Conservation (phyloP, 306 rosid species). For the Spatholobus suberectus region DNA sequence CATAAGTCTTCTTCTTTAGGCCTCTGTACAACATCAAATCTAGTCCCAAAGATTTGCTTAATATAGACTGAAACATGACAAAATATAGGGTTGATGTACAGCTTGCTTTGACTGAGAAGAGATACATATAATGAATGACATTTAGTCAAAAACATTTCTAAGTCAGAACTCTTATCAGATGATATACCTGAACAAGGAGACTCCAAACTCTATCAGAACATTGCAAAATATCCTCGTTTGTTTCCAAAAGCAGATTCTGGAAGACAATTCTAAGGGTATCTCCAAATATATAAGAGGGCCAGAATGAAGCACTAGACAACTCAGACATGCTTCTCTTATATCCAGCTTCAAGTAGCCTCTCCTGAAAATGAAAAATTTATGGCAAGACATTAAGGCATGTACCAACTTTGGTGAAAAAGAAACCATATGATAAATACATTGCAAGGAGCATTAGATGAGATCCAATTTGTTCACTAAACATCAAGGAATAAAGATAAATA, state of each 20-base stretch:
- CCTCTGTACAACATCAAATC: not conserved
- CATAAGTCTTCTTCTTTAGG: not conserved
- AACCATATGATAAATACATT: not conserved
- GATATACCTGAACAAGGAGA: constrained; percentile 87
- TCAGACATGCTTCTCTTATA: constrained; percentile 66
- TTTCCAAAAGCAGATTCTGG: constrained; percentile 91
- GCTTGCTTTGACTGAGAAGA: constrained; percentile 3
- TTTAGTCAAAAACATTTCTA: constrained; percentile 1
- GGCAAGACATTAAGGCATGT: not conserved
- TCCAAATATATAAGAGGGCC: constrained; percentile 92
- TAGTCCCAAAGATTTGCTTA: not conserved
- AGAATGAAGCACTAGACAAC: constrained; percentile 62
- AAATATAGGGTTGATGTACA: constrained; percentile 1
- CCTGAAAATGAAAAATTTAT: constrained; percentile 62
- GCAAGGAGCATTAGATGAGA: not conserved
- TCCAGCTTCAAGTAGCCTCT: constrained; percentile 96
- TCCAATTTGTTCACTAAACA: constrained; percentile 9
- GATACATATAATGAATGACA: constrained; percentile 4
- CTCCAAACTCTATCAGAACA: constrained; percentile 98
- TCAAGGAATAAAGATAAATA: constrained; percentile 41
- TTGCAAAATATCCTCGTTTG: constrained; percentile 83
- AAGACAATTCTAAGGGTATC: constrained; percentile 94
- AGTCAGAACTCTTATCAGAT: constrained; percentile 8
- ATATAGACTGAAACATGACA: not conserved
- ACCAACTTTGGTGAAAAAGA: not conserved